These are phyloP conservation scores for Ophiostoma himal-ulmi DNA, from an alignment of 2,329 filamentous ascomycete species.

Conservation along the genomic window DNA sequence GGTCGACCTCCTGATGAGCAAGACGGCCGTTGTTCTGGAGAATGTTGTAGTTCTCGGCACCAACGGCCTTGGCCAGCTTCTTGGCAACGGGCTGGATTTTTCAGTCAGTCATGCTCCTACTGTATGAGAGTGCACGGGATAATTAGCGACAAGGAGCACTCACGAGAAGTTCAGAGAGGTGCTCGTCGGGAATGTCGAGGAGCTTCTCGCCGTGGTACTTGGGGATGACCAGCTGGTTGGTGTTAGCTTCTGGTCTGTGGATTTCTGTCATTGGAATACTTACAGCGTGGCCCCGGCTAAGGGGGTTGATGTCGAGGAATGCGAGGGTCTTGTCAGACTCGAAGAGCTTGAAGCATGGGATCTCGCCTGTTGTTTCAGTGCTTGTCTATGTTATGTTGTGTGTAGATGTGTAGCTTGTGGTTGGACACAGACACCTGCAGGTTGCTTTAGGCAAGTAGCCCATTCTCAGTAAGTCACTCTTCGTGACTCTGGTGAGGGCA, in stretches of 20 bases:
- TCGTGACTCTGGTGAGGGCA: too few species aligned
- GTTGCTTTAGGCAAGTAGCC: neutral
- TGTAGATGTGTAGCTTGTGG: neutral
- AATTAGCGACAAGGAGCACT: slow-evolving; percentile 26
- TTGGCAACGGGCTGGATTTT: slow-evolving; percentile 65
- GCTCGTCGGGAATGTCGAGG: slow-evolving; percentile 84
- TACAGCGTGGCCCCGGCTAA: slow-evolving; percentile 85
- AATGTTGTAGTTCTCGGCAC: slow-evolving; percentile 80
- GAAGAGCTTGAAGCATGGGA: slow-evolving; percentile 93
- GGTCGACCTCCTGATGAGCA: slow-evolving; percentile 88
- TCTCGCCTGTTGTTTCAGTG: slow-evolving; percentile 62
- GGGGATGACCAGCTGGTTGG: slow-evolving; percentile 80
- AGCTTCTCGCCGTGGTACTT: slow-evolving; percentile 92
- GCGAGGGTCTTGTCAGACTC: slow-evolving; percentile 90
- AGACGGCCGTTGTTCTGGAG: slow-evolving; percentile 92
- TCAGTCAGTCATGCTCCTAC: neutral
- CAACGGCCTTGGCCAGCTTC: slow-evolving; percentile 72
- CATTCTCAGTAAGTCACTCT: too few species aligned
- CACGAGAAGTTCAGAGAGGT: slow-evolving; percentile 75
- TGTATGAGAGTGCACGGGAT: neutral
- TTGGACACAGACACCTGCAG: neutral
- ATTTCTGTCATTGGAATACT: slow-evolving; percentile 29
- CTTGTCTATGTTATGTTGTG: neutral
- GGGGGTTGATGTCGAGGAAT: slow-evolving; percentile 91
- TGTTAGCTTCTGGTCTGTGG: neutral